Evolutionary conservation across 1,284 basidiomycete species (phyloP).

Genomic region (Microbotryum lychnidis-dioicae): DNA sequence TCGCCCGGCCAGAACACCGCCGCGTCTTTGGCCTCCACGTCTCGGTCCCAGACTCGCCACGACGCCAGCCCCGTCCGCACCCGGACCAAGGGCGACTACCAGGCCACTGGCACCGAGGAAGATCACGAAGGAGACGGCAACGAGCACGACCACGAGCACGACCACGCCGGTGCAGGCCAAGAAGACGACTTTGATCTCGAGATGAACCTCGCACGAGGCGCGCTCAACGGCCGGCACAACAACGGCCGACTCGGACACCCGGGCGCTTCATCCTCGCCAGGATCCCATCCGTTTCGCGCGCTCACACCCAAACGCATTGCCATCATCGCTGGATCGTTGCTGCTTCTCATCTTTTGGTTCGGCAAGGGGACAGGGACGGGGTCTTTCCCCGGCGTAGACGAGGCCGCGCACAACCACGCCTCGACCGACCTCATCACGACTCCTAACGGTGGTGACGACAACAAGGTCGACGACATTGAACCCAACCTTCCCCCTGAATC

Average conservation of each 20-base stretch:
- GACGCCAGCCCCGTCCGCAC: too few relatives aligned
- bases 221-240: constrained; percentile 1
- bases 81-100: too few relatives aligned
- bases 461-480: constrained; percentile 11
- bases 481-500: constrained; percentile 17
- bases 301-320: constrained; percentile 29
- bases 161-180: constrained; percentile 60
- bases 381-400: constrained; percentile 3
- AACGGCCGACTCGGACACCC: constrained; percentile 1
- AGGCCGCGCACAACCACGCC: background rate
- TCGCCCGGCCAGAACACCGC: constrained; percentile 21
- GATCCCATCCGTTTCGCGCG: constrained; percentile 16
- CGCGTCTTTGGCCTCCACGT: too few relatives aligned
- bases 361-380: constrained; percentile 8
- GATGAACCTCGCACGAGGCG: constrained; percentile 13
- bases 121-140: too few relatives aligned
- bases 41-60: too few relatives aligned
- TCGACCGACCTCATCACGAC: background rate
- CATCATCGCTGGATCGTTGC: constrained; percentile 19
- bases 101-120: too few relatives aligned
- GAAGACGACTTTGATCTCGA: constrained; percentile 37
- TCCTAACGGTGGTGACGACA: background rate
- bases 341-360: constrained; percentile 26
- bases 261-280: background rate
- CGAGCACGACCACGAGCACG: constrained; percentile 50